Evolutionary conservation across 2,329 filamentous ascomycete genomes (phyloP), one percentile per base, ranked within the genome.

Genomic region (Rutstroemia sp.): DNA sequence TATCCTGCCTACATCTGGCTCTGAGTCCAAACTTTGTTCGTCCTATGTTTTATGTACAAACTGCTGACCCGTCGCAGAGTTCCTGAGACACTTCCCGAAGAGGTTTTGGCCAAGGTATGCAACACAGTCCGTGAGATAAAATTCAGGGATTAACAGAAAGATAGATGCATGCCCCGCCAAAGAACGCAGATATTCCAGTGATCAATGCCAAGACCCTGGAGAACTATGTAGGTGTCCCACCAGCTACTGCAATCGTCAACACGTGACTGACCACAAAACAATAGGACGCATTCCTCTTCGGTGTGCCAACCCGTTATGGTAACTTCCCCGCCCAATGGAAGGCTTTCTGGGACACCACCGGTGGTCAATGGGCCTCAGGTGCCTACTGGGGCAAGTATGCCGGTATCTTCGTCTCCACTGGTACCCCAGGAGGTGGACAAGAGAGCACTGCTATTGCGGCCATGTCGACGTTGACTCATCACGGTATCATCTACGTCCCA

Each of bases 261-360:
- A 27, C 17, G 1, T 12, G 19, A 41, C 30, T 41, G 25, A 38
- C 34, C 12, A n/a, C 8, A 1, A 2, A 9, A 21, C 5, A 42
- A 21, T 46, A 55, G 76, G 92, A 97, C 69, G 94, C 78, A 64
- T 86, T 96, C 78, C 85, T 99, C 62, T 81, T 97, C 67, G 94
- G 94, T 64, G 94, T 97, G 72, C 94, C 94, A 58, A 99, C 94
- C 51, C 84, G 94, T 64, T 99, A 89, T 77, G 94, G 94, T 67
- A 97, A 95, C 83, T 96, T 96, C 81, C 92, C 92, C 49, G 89
- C 87, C 17, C 94, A 99, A 77, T 96, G 88, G 88, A 96, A 94
- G 80, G 74, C 67, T 2, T 70, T 92, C 91, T 80, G 91, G 88
- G 94, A 99, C 78, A 81, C 82, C 75, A 92, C 90, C 23, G 92